Percentiles rank a stretch among this genome's conserved stretches.
Evolutionary conservation across 306 rosid genomes (phyloP).

Genomic region (Parietaria judaica): DNA sequence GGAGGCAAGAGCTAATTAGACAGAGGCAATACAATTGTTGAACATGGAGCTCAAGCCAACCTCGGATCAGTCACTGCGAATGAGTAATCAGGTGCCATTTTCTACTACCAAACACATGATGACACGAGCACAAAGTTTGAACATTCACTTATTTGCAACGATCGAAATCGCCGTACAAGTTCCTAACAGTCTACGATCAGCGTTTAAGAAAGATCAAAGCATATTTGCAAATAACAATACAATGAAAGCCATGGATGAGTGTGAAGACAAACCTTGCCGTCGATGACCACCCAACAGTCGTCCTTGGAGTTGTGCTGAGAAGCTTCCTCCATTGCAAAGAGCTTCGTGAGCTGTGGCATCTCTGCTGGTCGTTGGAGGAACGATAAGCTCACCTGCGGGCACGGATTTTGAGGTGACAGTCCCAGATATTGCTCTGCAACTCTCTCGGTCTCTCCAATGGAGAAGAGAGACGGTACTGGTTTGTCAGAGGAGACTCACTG

Average conservation of each 20-base stretch:
- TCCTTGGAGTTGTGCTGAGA: conserved; percentile 56
- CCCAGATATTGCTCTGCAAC: conserved; percentile 5
- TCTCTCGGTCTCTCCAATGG: background rate
- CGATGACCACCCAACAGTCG: conserved; percentile 80
- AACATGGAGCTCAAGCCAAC: too few relatives aligned
- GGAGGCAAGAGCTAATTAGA: too few relatives aligned
- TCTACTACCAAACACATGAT: too few relatives aligned
- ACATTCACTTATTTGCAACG: too few relatives aligned
- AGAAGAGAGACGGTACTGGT: background rate
- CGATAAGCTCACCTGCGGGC: conserved; percentile 1
- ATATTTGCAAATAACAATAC: background rate
- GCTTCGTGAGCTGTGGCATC: conserved; percentile 62
- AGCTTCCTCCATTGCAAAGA: conserved; percentile 52
- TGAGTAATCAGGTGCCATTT: too few relatives aligned
- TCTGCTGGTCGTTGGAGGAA: background rate
- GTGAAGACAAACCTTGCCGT: conserved; percentile 53
- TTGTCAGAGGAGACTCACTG: background rate
- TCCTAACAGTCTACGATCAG: background rate
- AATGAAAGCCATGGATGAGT: conserved; percentile 4
- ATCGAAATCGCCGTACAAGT: too few relatives aligned
- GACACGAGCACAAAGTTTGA: too few relatives aligned
- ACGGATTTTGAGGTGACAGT: background rate
- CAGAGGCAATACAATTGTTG: too few relatives aligned
- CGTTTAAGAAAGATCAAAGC: background rate
- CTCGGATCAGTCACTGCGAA: too few relatives aligned